phyloP scores from a whole-genome alignment of 129 eudicot species.

The Chrysanthemum makinoi region DNA sequence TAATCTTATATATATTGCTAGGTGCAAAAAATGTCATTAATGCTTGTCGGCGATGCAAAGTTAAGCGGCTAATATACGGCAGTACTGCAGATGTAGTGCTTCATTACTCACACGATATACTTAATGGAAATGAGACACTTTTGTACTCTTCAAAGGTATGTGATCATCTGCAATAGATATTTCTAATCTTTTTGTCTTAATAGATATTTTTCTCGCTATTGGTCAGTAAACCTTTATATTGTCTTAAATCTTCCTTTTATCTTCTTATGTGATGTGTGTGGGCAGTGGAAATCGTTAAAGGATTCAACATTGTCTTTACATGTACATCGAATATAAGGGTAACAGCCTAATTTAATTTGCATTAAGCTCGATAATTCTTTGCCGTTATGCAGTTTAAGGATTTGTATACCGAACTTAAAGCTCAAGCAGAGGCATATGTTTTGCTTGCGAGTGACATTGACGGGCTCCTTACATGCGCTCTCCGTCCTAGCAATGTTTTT shows the following conservation, averaged over 20 bases:
- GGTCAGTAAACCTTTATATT: not conserved
- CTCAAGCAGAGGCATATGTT: conserved; percentile 88
- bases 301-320: too few species aligned
- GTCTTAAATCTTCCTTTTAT: not conserved
- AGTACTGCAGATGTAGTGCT: conserved; percentile 72
- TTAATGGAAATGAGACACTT: conserved; percentile 59
- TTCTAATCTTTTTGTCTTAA: conserved; percentile 1
- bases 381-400: conserved; percentile 49
- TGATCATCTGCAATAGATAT: not conserved
- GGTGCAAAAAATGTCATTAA: conserved; percentile 75
- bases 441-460: conserved; percentile 59
- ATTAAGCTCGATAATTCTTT: conserved; percentile 6
- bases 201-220: not conserved
- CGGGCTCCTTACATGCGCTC: conserved; percentile 82
- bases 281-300: too few species aligned
- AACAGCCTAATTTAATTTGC: not conserved
- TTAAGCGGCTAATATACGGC: conserved; percentile 66
- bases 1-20: conserved; percentile 12
- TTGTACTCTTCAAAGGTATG: conserved; percentile 69
- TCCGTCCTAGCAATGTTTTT: conserved; percentile 79
- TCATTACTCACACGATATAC: conserved; percentile 54
- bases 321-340: not conserved
- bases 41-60: conserved; percentile 79
- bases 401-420: conserved; percentile 63
- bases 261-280: not conserved